phyloP scores from a whole-genome alignment of 1,139 yeast species.

The Lizanozyma gosingica region DNA sequence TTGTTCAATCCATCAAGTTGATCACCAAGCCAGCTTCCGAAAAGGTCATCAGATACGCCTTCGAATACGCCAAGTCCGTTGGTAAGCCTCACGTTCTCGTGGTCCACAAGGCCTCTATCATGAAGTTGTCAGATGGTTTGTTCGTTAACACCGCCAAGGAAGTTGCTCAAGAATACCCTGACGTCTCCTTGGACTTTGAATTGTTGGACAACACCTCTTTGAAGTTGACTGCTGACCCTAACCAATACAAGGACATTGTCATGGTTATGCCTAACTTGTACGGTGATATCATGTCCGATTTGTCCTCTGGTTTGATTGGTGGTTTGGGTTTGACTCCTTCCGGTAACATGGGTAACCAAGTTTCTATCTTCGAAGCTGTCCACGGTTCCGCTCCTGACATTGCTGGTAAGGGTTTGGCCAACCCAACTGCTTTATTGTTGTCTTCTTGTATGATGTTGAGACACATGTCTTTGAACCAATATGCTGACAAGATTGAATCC shows the following conservation, averaged over 20 bases:
- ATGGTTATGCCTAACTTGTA: constrained; percentile 99
- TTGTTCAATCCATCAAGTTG: constrained; percentile 94
- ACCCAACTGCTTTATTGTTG: constrained; percentile 94
- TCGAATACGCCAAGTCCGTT: constrained; percentile 87
- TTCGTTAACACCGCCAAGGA: constrained; percentile 89
- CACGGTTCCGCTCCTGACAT: constrained; percentile 99
- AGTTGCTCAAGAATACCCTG: constrained; percentile 87
- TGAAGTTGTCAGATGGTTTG: constrained; percentile 96
- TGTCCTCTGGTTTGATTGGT: constrained; percentile 95
- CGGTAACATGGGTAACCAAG: constrained; percentile 98
- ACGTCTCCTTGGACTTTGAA: constrained; percentile 72
- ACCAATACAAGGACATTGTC: constrained; percentile 69
- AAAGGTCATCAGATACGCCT: constrained; percentile 93
- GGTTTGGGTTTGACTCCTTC: constrained; percentile 98
- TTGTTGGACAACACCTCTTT: constrained; percentile 93
- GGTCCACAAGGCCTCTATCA: constrained; percentile 97
- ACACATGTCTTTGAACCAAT: constrained; percentile 82
- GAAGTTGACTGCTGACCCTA: constrained; percentile 82
- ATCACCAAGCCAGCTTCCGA: constrained; percentile 95
- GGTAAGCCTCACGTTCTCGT: constrained; percentile 86
- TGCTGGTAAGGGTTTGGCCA: constrained; percentile 96
- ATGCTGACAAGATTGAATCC: constrained; percentile 75
- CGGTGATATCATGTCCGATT: constrained; percentile 97
- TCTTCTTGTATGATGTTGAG: constrained; percentile 98
- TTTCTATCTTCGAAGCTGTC: constrained; percentile 96